Percentiles rank a stretch among this genome's conserved stretches.
Evolutionary conservation across 305 asterid genomes (phyloP).

Genomic region (Plantago rigida): DNA sequence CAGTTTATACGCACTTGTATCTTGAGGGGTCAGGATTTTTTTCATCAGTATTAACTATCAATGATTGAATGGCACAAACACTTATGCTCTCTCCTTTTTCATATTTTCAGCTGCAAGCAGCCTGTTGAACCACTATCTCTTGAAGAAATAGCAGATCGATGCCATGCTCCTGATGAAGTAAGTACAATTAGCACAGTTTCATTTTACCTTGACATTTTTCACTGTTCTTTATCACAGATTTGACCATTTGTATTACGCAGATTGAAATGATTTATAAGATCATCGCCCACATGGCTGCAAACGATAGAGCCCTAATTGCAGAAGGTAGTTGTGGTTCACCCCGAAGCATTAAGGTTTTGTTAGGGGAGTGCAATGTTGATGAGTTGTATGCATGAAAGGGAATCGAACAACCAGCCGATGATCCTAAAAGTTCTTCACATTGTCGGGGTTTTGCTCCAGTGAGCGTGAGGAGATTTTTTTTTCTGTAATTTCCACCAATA

Average conservation of each 20-base stretch:
- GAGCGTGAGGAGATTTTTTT: conserved; percentile 1
- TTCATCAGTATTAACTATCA: too few species aligned
- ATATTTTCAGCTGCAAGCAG: conserved; percentile 64
- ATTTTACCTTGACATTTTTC: neutral
- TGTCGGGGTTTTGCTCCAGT: neutral
- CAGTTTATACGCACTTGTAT: neutral
- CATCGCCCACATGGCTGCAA: conserved; percentile 89
- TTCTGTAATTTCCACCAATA: conserved; percentile 1
- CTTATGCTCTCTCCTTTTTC: neutral
- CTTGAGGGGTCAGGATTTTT: too few species aligned
- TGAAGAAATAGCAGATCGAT: conserved; percentile 75
- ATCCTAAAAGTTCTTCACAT: conserved; percentile 8
- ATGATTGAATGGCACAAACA: neutral
- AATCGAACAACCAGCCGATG: neutral
- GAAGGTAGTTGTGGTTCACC: conserved; percentile 99
- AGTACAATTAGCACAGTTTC: conserved; percentile 7
- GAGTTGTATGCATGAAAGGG: conserved; percentile 50
- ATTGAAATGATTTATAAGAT: conserved; percentile 97
- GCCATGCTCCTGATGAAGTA: conserved; percentile 77
- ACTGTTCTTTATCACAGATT: conserved; percentile 4
- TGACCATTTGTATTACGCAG: conserved; percentile 38
- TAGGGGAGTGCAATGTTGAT: conserved; percentile 90
- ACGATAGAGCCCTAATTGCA: conserved; percentile 90
- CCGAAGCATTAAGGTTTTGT: conserved; percentile 73
- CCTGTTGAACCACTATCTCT: conserved; percentile 87